Percentiles rank a stretch among this genome's conserved stretches.
These are phyloP conservation scores for Purpureocillium lavendulum DNA, from an alignment of 2,329 filamentous ascomycete species.

Conservation along the genomic window DNA sequence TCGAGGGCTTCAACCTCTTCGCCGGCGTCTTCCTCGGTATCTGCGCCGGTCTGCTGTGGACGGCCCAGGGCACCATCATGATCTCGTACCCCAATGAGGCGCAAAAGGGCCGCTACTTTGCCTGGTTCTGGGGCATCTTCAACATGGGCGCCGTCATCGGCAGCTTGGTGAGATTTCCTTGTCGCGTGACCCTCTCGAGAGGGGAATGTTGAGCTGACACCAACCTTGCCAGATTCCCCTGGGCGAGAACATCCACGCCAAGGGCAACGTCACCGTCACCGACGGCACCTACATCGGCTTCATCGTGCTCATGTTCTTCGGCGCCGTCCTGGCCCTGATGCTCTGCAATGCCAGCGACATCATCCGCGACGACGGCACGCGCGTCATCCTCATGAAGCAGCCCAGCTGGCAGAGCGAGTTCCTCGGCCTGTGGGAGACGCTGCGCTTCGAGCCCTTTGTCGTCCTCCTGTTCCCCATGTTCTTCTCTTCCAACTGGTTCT, in stretches of 20 bases:
- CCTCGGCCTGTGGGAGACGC: conserved; percentile 63
- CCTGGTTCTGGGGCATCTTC: conserved; percentile 92
- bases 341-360: conserved; percentile 66
- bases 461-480: conserved; percentile 47
- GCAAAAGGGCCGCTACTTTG: conserved; percentile 80
- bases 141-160: conserved; percentile 86
- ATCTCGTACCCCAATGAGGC: conserved; percentile 79
- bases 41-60: conserved; percentile 73
- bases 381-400: conserved; percentile 82
- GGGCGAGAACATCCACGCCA: conserved; percentile 57
- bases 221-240: conserved; percentile 52
- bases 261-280: conserved; percentile 36
- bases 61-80: conserved; percentile 76
- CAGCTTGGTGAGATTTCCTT: background rate
- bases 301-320: conserved; percentile 69
- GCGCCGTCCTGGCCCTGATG: conserved; percentile 59
- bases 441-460: conserved; percentile 63
- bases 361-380: conserved; percentile 66
- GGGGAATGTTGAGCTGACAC: too few species aligned
- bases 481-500: conserved; percentile 47
- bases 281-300: conserved; percentile 83
- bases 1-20: conserved; percentile 40
- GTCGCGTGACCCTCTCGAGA: too few species aligned
- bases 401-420: conserved; percentile 78
- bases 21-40: conserved; percentile 67